Evolutionary conservation across 1,284 basidiomycete genomes (phyloP).

Genomic region (Vanrija sp.): DNA sequence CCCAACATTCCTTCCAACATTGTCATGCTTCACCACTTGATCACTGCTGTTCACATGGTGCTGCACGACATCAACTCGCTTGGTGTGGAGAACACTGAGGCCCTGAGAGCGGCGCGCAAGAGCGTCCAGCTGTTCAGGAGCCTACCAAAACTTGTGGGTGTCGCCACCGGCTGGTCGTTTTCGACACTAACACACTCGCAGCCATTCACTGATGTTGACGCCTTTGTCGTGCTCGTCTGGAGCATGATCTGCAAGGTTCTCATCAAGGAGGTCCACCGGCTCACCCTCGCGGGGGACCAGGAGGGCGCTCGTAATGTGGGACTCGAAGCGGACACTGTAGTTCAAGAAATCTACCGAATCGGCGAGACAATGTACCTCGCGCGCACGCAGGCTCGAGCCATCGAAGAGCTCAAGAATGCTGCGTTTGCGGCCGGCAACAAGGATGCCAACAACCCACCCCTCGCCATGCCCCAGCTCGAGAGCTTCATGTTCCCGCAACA

Average conservation of each 20-base stretch:
- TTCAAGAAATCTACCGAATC: constrained; percentile 19
- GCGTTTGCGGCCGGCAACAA: constrained; percentile 9
- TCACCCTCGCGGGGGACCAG: constrained; percentile 24
- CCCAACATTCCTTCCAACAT: constrained; percentile 27
- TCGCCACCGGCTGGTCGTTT: no score
- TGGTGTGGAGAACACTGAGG: constrained; percentile 35
- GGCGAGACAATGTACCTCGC: constrained; percentile 35
- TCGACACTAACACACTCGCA: constrained; percentile 3
- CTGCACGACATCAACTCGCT: constrained; percentile 43
- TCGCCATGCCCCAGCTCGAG: constrained; percentile 9
- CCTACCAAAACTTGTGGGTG: constrained; percentile 31
- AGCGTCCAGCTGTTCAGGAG: constrained; percentile 31
- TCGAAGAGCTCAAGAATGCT: constrained; percentile 32
- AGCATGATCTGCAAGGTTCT: constrained; percentile 38
- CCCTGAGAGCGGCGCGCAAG: constrained; percentile 32
- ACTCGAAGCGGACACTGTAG: constrained; percentile 5
- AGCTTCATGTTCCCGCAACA: constrained; percentile 14
- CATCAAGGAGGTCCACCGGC: constrained; percentile 39
- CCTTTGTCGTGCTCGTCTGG: constrained; percentile 40
- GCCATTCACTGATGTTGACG: constrained; percentile 39
- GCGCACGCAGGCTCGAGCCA: constrained; percentile 32
- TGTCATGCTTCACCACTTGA: constrained; percentile 38
- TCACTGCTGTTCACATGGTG: constrained; percentile 34
- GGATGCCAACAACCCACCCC: background rate
- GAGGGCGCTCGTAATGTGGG: constrained; percentile 6